Evolutionary conservation across 768 basidiomycete species (phyloP), one percentile per base, ranked within the genome.

Genomic region (Russula foetens): DNA sequence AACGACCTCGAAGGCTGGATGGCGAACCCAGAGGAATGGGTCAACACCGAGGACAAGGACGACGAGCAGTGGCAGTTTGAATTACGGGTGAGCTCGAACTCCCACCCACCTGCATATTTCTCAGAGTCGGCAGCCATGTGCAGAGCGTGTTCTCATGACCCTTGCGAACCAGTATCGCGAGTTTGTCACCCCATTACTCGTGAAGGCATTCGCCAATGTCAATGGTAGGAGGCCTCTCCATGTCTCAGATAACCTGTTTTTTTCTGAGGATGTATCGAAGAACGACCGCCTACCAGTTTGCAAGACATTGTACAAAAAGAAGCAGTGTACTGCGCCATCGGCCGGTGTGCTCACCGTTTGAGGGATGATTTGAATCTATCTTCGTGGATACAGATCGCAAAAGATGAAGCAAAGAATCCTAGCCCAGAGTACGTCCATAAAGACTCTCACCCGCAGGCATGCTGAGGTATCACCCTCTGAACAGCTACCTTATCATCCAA

Each of bases 21-120:
- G 73, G 79, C 80, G 17, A 92, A 95, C 69, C 93, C 95, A 0
- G 96, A 99, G 75, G 91, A 95, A 67, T 99, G 93, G 92, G 82
- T 96, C 12, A 90, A 92, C 60, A 72, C 83, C 11, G 93, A 98
- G 72, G 92, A 92, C 60, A 86, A 85, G 64, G 92, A 93, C 64
- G 89, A 84, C 45, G 93, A 95, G 41, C 84, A 90, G 59, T 98
- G 95, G 94, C 88, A 94, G 67, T 98, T 82, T 67, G 92, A 96
- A 67, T 83, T 97, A 60, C 80, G 96, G 64, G 94, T 96, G 68
- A 62, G 60, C 51, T 11, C 24, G 45, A 53, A 23, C 86, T 60
- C 1, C 47, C 33, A n/a, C 46, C 44, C 58, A 60, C 24, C 24
- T 54, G 35, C 45, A 29, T 41, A 43, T 50, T 23, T 41, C 51